Evolutionary conservation across 2,329 filamentous ascomycete genomes (phyloP).

Genomic region (Aspergillus ochraceoroseus): DNA sequence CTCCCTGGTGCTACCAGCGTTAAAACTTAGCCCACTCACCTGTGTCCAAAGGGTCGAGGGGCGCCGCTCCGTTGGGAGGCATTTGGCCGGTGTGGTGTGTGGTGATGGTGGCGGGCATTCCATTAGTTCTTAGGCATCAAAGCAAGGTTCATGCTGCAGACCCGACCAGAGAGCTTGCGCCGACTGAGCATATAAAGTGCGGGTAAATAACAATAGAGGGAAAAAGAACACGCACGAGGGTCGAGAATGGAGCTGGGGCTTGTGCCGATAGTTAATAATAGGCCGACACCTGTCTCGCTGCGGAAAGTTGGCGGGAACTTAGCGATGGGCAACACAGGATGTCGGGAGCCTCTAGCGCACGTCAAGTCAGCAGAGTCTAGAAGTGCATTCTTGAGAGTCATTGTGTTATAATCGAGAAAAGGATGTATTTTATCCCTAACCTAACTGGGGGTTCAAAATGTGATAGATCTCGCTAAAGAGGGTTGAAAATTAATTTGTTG

Average conservation of each 20-base stretch:
- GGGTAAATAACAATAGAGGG: neutral
- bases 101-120: constrained; percentile 34
- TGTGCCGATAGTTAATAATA: neutral
- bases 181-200: constrained; percentile 1
- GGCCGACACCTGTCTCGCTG: neutral
- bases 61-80: constrained; percentile 36
- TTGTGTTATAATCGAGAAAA: too few relatives aligned
- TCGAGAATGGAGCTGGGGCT: constrained; percentile 1
- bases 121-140: constrained; percentile 29
- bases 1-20: neutral
- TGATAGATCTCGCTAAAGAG: too few relatives aligned
- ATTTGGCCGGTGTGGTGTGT: constrained; percentile 34
- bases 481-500: too few relatives aligned
- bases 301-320: constrained; percentile 10
- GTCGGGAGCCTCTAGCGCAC: constrained; percentile 5
- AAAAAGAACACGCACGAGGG: constrained; percentile 1
- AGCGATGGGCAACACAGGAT: neutral
- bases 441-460: too few relatives aligned
- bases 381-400: neutral
- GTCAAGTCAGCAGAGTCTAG: constrained; percentile 9
- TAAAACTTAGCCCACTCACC: constrained; percentile 30
- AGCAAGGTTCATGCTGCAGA: constrained; percentile 23
- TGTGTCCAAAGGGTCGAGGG: constrained; percentile 43
- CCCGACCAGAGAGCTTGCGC: constrained; percentile 8
- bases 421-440: too few relatives aligned